These are phyloP conservation scores for Tagetes patula DNA, from an alignment of 129 eudicot genomes.

Conservation along the genomic window DNA sequence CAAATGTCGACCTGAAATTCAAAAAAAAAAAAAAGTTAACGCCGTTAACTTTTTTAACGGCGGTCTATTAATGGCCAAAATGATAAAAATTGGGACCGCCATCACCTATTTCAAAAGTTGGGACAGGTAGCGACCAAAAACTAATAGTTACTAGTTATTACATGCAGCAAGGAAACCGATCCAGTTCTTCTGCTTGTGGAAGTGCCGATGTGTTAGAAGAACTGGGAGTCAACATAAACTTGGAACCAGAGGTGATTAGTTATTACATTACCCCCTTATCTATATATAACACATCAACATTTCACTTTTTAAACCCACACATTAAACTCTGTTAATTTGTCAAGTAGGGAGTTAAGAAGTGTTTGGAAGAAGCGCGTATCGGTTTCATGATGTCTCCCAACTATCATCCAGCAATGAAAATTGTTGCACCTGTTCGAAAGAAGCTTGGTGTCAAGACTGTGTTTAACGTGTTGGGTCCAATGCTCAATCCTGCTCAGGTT, in stretches of 20 bases:
- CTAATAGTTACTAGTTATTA: no score
- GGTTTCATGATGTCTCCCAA: conserved; percentile 95
- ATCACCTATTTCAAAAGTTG: no score
- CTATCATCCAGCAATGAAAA: conserved; percentile 88
- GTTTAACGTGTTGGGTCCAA: conserved; percentile 75
- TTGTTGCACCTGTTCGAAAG: conserved; percentile 71
- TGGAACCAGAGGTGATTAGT: conserved; percentile 85
- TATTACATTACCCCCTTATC: conserved; percentile 11
- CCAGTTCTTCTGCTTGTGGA: conserved; percentile 95
- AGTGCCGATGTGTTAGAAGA: conserved; percentile 91
- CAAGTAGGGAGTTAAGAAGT: conserved; percentile 57
- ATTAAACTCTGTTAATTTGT: not conserved
- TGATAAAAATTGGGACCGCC: no score
- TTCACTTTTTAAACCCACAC: conserved; percentile 1
- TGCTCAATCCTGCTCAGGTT: conserved; percentile 85
- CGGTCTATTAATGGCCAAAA: no score
- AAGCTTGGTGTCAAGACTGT: conserved; percentile 76
- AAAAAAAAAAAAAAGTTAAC: no score
- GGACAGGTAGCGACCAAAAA: no score
- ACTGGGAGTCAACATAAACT: conserved; percentile 63
- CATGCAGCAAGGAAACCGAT: conserved; percentile 83
- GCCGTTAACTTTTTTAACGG: no score
- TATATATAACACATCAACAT: not conserved
- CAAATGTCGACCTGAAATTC: no score
- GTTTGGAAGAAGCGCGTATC: conserved; percentile 76